Conservation (phyloP, 2,329 filamentous ascomycete species). For the Penicillium digitatum region DNA sequence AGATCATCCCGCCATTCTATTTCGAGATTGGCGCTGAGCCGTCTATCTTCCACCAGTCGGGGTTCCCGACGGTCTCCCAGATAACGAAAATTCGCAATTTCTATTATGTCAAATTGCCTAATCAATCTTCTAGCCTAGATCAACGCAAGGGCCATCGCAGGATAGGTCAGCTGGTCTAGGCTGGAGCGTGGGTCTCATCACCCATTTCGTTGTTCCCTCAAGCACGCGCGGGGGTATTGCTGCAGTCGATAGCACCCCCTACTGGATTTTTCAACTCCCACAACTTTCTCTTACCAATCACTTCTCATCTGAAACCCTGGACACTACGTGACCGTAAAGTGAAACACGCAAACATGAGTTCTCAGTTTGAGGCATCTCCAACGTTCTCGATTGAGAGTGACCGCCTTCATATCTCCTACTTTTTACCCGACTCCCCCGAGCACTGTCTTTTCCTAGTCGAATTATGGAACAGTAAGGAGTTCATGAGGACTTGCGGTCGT, state of each 20-base stretch:
- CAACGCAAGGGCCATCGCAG: background rate
- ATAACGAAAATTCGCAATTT: background rate
- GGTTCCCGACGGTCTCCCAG: background rate
- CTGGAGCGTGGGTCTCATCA: background rate
- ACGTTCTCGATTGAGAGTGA: background rate
- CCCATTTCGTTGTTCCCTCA: background rate
- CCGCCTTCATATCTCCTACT: background rate
- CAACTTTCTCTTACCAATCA: background rate
- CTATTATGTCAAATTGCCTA: background rate
- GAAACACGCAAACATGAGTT: background rate
- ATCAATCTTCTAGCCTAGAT: background rate
- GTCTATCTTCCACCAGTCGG: background rate
- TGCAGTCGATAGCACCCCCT: background rate
- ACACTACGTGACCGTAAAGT: background rate
- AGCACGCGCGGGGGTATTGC: background rate
- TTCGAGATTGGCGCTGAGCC: background rate
- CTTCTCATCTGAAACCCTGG: background rate
- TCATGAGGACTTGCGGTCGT: background rate
- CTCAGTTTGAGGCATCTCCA: background rate
- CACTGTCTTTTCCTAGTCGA: background rate
- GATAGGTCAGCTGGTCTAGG: background rate
- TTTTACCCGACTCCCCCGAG: background rate
- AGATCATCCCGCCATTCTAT: background rate
- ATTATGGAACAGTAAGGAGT: constrained; percentile 1
- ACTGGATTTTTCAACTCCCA: background rate